Evolutionary conservation across 108 stramenopile species (phyloP).

Genomic region (Craspedostauros australis): DNA sequence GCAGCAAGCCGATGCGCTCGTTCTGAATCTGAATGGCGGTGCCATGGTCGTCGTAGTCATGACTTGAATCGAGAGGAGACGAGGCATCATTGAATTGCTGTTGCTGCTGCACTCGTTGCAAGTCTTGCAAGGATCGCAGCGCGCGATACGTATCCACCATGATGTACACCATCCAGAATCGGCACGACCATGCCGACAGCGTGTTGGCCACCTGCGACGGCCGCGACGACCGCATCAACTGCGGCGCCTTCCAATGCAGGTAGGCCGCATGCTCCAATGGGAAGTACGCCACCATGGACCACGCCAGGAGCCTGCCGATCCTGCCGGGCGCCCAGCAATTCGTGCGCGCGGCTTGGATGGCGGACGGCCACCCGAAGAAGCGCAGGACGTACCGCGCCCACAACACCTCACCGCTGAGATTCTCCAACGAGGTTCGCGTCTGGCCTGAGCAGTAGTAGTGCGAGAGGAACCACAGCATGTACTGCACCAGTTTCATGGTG

Average conservation of each 20-base stretch:
- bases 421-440: slow-evolving; percentile 24
- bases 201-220: slow-evolving; percentile 33
- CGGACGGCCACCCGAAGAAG: slow-evolving; percentile 54
- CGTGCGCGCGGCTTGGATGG: slow-evolving; percentile 47
- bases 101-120: not conserved
- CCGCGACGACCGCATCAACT: not conserved
- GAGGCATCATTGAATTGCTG: slow-evolving; percentile 13
- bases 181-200: slow-evolving; percentile 55
- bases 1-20: slow-evolving; percentile 36
- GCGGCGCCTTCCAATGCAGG: slow-evolving; percentile 58
- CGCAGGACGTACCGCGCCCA: slow-evolving; percentile 64
- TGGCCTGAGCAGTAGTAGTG: slow-evolving; percentile 23
- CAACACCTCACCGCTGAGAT: slow-evolving; percentile 42
- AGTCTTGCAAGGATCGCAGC: not conserved
- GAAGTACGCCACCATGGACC: slow-evolving; percentile 69
- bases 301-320: slow-evolving; percentile 59
- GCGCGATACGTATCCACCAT: slow-evolving; percentile 44
- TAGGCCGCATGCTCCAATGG: slow-evolving; percentile 73
- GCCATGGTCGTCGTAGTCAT: not conserved
- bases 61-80: not conserved
- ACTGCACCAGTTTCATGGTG: slow-evolving; percentile 64
- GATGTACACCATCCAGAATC: slow-evolving; percentile 62
- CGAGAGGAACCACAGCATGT: slow-evolving; percentile 53
- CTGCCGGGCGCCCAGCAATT: slow-evolving; percentile 48
- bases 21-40: not conserved